These are phyloP conservation scores for Ceriops tagal DNA, from an alignment of 345 rosid species.

Conservation along the genomic window DNA sequence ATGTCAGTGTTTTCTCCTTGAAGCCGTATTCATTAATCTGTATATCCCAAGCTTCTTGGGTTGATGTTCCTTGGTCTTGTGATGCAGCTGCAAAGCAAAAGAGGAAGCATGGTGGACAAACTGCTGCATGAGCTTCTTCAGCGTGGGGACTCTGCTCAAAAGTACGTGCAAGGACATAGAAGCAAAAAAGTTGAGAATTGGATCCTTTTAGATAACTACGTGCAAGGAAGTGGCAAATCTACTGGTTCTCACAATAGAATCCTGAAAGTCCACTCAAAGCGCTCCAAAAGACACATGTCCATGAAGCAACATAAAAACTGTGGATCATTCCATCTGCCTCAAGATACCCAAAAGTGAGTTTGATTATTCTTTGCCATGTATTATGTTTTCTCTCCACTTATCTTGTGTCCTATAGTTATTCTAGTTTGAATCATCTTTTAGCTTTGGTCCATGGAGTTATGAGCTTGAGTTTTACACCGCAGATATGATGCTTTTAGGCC, in stretches of 20 bases:
- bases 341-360: slow-evolving; percentile 55
- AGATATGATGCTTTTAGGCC: slow-evolving; percentile 58
- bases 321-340: slow-evolving; percentile 54
- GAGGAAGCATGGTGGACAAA: slow-evolving; percentile 51
- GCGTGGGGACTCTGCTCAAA: slow-evolving; percentile 75
- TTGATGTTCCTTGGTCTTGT: not conserved
- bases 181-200: slow-evolving; percentile 57
- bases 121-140: slow-evolving; percentile 68
- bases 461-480: slow-evolving; percentile 27
- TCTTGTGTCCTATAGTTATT: not conserved
- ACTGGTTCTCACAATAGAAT: slow-evolving; percentile 40
- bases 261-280: slow-evolving; percentile 55
- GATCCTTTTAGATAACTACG: slow-evolving; percentile 80
- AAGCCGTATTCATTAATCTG: slow-evolving; percentile 1
- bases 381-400: not conserved
- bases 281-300: slow-evolving; percentile 76
- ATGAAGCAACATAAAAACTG: slow-evolving; percentile 66
- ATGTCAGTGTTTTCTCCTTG: not conserved
- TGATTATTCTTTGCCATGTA: not conserved
- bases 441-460: not conserved
- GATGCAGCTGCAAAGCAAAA: slow-evolving; percentile 49
- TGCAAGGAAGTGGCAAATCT: slow-evolving; percentile 42
- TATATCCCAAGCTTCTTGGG: not conserved
- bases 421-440: not conserved
- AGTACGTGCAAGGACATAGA: slow-evolving; percentile 71